These are phyloP conservation scores for Komagataea norvegica DNA, from an alignment of 1,139 yeast genomes.

Conservation along the genomic window DNA sequence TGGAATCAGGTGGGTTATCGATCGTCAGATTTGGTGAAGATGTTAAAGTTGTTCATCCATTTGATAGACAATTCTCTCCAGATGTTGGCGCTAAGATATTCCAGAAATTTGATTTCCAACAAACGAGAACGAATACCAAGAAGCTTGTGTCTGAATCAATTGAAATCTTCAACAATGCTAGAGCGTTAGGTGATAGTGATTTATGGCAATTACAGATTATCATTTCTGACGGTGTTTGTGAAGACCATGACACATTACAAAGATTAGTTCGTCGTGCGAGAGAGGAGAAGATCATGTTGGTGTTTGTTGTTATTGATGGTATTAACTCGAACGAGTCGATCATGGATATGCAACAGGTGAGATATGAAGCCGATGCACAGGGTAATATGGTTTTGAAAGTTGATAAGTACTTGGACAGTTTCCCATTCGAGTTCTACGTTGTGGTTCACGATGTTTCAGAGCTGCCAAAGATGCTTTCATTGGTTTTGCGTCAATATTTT, in stretches of 20 bases:
- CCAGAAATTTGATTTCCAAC: slow-evolving; percentile 90
- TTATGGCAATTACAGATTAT: slow-evolving; percentile 93
- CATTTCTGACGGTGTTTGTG: slow-evolving; percentile 94
- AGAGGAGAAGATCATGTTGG: slow-evolving; percentile 90
- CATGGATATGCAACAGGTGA: slow-evolving; percentile 91
- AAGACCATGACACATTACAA: slow-evolving; percentile 79
- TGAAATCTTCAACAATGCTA: slow-evolving; percentile 63
- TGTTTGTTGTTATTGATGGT: slow-evolving; percentile 91
- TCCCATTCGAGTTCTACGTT: slow-evolving; percentile 96
- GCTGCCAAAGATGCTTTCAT: slow-evolving; percentile 85
- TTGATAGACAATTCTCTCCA: slow-evolving; percentile 76
- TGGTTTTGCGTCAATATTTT: slow-evolving; percentile 88
- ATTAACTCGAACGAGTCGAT: slow-evolving; percentile 80
- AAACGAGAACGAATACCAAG: slow-evolving; percentile 78
- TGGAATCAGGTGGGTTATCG: slow-evolving; percentile 91
- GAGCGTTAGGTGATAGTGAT: slow-evolving; percentile 52
- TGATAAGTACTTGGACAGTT: slow-evolving; percentile 80
- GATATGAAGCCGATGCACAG: slow-evolving; percentile 60
- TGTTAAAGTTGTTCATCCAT: slow-evolving; percentile 82
- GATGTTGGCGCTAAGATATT: slow-evolving; percentile 82
- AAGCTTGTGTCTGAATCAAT: slow-evolving; percentile 69
- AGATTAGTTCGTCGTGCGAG: slow-evolving; percentile 86
- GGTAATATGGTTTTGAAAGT: slow-evolving; percentile 76
- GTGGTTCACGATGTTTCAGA: slow-evolving; percentile 87
- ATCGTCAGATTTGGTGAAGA: slow-evolving; percentile 88